phyloP scores from a whole-genome alignment of 495 filamentous ascomycete genomes.

The Penicillium crystallinum region DNA sequence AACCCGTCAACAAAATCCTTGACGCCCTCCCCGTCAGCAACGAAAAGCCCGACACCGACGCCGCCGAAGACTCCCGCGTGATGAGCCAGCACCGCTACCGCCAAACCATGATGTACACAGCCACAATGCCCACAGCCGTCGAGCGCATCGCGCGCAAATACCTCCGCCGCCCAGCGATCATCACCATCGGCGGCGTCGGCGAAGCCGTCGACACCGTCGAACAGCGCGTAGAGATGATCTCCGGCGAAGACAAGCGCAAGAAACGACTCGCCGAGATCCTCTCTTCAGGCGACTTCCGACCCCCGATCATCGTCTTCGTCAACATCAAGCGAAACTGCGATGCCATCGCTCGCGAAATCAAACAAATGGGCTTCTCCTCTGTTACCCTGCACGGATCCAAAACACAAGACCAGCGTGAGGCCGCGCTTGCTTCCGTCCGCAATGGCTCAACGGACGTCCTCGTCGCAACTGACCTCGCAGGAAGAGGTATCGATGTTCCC shows the following conservation, averaged over 20 bases:
- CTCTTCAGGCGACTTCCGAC: conserved; percentile 73
- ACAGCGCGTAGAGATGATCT: conserved; percentile 89
- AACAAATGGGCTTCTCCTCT: conserved; percentile 84
- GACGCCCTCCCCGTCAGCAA: conserved; percentile 93
- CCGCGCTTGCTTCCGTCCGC: conserved; percentile 81
- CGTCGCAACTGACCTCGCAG: conserved; percentile 96
- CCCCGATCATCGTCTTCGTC: conserved; percentile 98
- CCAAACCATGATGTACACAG: conserved; percentile 99
- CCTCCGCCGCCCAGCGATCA: conserved; percentile 85
- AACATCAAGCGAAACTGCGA: conserved; percentile 99
- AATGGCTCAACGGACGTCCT: conserved; percentile 76
- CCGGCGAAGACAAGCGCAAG: conserved; percentile 95
- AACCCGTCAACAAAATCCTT: conserved; percentile 95
- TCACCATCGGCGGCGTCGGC: conserved; percentile 90
- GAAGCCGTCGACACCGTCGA: conserved; percentile 99
- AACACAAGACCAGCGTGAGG: conserved; percentile 96
- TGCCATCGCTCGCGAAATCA: conserved; percentile 91
- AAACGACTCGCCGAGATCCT: conserved; percentile 92
- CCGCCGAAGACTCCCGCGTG: conserved; percentile 77
- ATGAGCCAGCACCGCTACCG: conserved; percentile 88
- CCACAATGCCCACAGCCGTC: conserved; percentile 91
- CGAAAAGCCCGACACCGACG: conserved; percentile 94
- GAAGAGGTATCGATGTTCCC: conserved; percentile 95
- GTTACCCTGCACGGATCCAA: conserved; percentile 94
- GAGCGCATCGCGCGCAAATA: conserved; percentile 97